Conservation (phyloP, 228 moss, liverwort and hornwort genomes). For the Sphagnum magellanicum region DNA sequence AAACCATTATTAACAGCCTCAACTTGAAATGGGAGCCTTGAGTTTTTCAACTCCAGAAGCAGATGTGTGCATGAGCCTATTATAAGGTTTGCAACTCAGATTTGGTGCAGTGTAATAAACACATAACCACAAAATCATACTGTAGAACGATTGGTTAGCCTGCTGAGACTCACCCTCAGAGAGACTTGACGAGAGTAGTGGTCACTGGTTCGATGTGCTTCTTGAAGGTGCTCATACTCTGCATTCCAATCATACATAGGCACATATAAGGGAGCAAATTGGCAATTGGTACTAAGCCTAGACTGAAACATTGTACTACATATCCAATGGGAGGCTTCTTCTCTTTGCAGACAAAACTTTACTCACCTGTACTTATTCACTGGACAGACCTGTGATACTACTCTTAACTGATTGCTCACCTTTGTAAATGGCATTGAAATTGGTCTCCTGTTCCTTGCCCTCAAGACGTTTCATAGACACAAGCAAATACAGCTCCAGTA, state of each 20-base stretch:
- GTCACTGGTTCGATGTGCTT: slow-evolving; percentile 74
- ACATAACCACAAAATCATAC: background rate
- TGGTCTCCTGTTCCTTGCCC: slow-evolving; percentile 79
- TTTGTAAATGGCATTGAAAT: slow-evolving; percentile 71
- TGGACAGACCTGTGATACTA: background rate
- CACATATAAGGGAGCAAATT: too few species aligned
- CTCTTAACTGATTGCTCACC: slow-evolving; percentile 22
- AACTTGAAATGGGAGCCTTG: background rate
- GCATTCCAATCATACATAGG: slow-evolving; percentile 2
- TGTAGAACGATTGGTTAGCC: background rate
- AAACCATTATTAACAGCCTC: too few species aligned
- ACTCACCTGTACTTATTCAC: background rate
- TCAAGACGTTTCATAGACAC: slow-evolving; percentile 94
- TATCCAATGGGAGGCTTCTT: background rate
- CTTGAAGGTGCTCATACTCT: slow-evolving; percentile 87
- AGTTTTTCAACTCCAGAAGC: background rate
- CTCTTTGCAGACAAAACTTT: background rate
- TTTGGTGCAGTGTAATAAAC: too few species aligned
- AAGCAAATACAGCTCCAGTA: slow-evolving; percentile 87
- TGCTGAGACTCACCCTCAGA: slow-evolving; percentile 39
- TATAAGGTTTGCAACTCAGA: too few species aligned
- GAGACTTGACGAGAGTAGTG: slow-evolving; percentile 75
- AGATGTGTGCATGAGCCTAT: too few species aligned
- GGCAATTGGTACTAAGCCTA: background rate
- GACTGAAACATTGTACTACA: background rate